A percentile compares a stretch with the other conserved stretches of the same genome.
Conservation (phyloP, 495 filamentous ascomycete genomes). For the Annulohypoxylon nitens region DNA sequence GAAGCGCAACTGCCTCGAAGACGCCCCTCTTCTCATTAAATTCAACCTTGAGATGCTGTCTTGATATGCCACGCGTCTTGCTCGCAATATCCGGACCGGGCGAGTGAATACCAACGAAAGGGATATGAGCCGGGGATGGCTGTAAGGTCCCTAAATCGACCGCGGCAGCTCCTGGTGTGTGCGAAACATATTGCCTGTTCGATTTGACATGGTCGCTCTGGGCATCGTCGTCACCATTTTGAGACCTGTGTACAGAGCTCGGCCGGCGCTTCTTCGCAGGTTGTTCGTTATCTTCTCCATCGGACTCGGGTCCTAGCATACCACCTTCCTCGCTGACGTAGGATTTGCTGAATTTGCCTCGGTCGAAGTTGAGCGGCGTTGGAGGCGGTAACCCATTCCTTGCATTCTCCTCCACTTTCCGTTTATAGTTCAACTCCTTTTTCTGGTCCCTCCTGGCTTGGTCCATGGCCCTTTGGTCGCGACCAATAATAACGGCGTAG, state of each 20-base stretch:
- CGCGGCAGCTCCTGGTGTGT: slow-evolving; percentile 62
- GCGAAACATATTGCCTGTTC: slow-evolving; percentile 64
- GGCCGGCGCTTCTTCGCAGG: slow-evolving; percentile 56
- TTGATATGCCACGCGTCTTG: slow-evolving; percentile 81
- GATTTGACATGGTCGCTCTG: slow-evolving; percentile 53
- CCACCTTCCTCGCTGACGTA: slow-evolving; percentile 67
- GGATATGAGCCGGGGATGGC: slow-evolving; percentile 73
- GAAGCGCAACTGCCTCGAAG: slow-evolving; percentile 85
- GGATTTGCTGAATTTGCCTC: slow-evolving; percentile 64
- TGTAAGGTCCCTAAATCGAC: slow-evolving; percentile 65
- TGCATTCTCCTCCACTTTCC: slow-evolving; percentile 54
- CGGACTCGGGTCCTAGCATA: slow-evolving; percentile 65
- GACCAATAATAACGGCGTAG: slow-evolving; percentile 64
- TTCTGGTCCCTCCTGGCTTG: slow-evolving; percentile 59
- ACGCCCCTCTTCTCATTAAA: slow-evolving; percentile 80
- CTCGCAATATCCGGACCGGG: slow-evolving; percentile 69
- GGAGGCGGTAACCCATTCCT: slow-evolving; percentile 57
- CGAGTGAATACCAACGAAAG: slow-evolving; percentile 85
- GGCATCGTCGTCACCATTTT: slow-evolving; percentile 48
- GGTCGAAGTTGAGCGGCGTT: slow-evolving; percentile 53
- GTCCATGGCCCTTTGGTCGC: slow-evolving; percentile 61
- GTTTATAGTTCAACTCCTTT: slow-evolving; percentile 54
- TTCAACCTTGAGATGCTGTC: slow-evolving; percentile 84
- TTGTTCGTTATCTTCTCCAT: slow-evolving; percentile 57
- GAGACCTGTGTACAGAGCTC: slow-evolving; percentile 45